Base-by-base conservation (phyloP, 441 rosid genomes). In the Jatropha podagrica region DNA sequence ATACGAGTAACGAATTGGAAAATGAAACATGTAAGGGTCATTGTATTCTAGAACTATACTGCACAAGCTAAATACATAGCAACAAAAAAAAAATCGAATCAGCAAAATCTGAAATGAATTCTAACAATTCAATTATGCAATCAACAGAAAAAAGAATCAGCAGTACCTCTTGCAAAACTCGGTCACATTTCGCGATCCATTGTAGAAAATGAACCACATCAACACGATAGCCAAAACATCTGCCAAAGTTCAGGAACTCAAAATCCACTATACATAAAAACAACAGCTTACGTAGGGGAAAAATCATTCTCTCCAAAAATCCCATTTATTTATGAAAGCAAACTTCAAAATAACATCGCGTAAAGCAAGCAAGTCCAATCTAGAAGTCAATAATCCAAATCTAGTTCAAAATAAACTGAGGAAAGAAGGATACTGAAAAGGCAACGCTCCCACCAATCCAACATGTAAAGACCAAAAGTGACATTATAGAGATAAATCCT, bases 371-470 rank as follows among this genome's bases (percentile, higher is more conserved):
- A 38, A 70, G 17, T 55, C n/a, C 18, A 64, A n/a, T n/a, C 13
- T n/a, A 74, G 54, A 65, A 37, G 13, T 32, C 69, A 44, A 2
- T 37, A 40, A 20, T 49, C 55, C 13, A 70, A 12, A 2, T 44
- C 48, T 44, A 44, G 12, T 27, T 17, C 3, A 71, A 58, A 8
- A 1, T n/a, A 23, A 17, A 60, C 23, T 52, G 15, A 77, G 10
- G 13, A 23, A n/a, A 68, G 44, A 65, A 88, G 97, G 98, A 96
- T 94, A 94, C 99, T 96, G 91, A 94, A 96, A 74, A 96, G 92
- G 78, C 80, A 94, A 55, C 97, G 97, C 85, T 96, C 98, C 99
- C 98, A 94, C 98, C 97, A 94, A 78, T 96, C 99, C 89, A 96
- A 84, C 99, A 96, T 96, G 85, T 80, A 94, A 76, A 96, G 97